phyloP scores from a whole-genome alignment of 805 yeast genomes.

The Metschnikowia aberdeeniae region DNA sequence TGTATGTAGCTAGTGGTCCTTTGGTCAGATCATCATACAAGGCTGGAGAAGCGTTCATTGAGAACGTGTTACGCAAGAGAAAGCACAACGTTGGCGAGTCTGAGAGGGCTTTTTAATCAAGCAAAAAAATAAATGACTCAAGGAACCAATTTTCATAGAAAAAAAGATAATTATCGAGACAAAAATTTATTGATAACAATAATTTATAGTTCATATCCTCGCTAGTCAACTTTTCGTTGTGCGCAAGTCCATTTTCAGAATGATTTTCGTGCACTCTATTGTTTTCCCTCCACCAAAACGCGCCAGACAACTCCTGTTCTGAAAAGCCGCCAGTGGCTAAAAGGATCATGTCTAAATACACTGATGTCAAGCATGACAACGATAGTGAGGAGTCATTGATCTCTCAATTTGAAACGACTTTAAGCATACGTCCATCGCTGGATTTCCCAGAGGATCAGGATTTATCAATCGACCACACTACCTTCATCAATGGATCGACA shows the following conservation, averaged over 20 bases:
- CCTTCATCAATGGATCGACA: conserved; percentile 24
- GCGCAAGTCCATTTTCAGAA: neutral
- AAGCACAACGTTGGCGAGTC: conserved; percentile 46
- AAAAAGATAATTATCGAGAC: no score
- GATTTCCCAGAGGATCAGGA: conserved; percentile 31
- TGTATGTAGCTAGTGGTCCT: conserved; percentile 97
- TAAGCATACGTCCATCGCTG: conserved; percentile 37
- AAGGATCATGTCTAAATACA: conserved; percentile 7
- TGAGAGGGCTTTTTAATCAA: conserved; percentile 22
- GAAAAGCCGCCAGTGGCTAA: conserved; percentile 1
- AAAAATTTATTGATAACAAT: no score
- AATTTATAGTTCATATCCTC: no score
- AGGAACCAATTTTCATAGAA: no score
- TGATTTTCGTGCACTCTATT: neutral
- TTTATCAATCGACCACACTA: conserved; percentile 40
- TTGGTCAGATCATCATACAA: conserved; percentile 93
- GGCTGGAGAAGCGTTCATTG: conserved; percentile 97
- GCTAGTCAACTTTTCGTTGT: neutral
- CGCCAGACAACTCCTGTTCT: conserved; percentile 1
- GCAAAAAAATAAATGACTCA: neutral
- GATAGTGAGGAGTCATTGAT: conserved; percentile 18
- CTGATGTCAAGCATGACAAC: conserved; percentile 9
- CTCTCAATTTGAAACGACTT: conserved; percentile 43
- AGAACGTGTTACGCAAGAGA: conserved; percentile 82
- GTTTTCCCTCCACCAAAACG: conserved; percentile 2